Percentiles rank a stretch among this genome's conserved stretches.
Evolutionary conservation across 176 grass and related monocot genomes (phyloP).

Genomic region (sorghum (Sorghum bicolor)): Sorghum_bicolor_NCBIv3 NC_012870.2:22938001-22938500

Average conservation of each 20-base stretch:
- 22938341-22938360: not conserved
- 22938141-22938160: not conserved
- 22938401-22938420: not conserved
- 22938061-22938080: not conserved
- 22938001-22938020: not conserved
- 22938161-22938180: conserved; percentile 83
- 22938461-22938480: not conserved
- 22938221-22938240: conserved; percentile 44
- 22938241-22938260: conserved; percentile 15
- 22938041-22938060: not conserved
- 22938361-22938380: not conserved
- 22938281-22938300: conserved; percentile 17
- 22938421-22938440: not conserved
- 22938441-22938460: not conserved
- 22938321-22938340: conserved; percentile 4
- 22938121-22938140: conserved; percentile 4
- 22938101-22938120: not conserved
- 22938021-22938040: not conserved
- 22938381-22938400: conserved; percentile 33
- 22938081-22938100: not conserved
- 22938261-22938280: not conserved
- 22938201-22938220: conserved; percentile 57
- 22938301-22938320: not conserved
- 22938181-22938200: conserved; percentile 82
- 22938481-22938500: not conserved